A percentile compares a stretch with the other conserved stretches of the same genome.
These are phyloP conservation scores for Schizopora paradoxa DNA, from an alignment of 1,284 basidiomycete genomes.

Conservation along the genomic window DNA sequence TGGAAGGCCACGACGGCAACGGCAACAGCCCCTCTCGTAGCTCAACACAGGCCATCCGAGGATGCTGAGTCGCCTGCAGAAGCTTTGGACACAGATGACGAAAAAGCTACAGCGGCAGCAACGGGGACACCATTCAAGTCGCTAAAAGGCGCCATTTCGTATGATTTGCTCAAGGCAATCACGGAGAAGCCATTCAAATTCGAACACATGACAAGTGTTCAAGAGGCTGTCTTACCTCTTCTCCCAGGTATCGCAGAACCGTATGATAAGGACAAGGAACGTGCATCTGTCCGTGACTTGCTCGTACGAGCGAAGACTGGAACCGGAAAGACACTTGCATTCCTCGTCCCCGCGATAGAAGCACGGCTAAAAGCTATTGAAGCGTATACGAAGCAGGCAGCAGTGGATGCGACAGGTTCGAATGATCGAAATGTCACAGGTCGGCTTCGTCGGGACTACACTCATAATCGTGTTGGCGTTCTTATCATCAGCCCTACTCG, in stretches of 20 bases:
- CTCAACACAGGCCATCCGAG: no score
- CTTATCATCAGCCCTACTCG: slow-evolving; percentile 92
- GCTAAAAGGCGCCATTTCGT: slow-evolving; percentile 38
- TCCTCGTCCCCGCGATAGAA: slow-evolving; percentile 86
- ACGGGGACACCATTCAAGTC: slow-evolving; percentile 34
- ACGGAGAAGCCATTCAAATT: slow-evolving; percentile 68
- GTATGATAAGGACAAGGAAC: slow-evolving; percentile 19
- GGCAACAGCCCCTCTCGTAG: no score
- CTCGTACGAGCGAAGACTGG: slow-evolving; percentile 89
- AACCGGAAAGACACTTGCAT: slow-evolving; percentile 89
- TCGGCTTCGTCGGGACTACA: slow-evolving; percentile 34
- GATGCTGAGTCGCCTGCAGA: no score
- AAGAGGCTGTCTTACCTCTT: slow-evolving; percentile 71
- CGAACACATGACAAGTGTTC: slow-evolving; percentile 78
- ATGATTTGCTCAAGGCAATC: slow-evolving; percentile 58
- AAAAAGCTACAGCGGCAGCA: no score
- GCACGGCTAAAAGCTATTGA: slow-evolving; percentile 54
- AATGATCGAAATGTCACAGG: slow-evolving; percentile 30
- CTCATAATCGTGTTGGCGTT: slow-evolving; percentile 56
- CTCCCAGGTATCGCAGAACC: slow-evolving; percentile 54
- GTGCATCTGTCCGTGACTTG: slow-evolving; percentile 43
- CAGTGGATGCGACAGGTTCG: slow-evolving; percentile 35
- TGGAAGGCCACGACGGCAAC: no score
- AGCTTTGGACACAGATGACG: no score
- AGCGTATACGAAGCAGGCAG: slow-evolving; percentile 34